Base-by-base conservation (phyloP, 345 rosid species). In the Eucalyptus viminalis region DNA sequence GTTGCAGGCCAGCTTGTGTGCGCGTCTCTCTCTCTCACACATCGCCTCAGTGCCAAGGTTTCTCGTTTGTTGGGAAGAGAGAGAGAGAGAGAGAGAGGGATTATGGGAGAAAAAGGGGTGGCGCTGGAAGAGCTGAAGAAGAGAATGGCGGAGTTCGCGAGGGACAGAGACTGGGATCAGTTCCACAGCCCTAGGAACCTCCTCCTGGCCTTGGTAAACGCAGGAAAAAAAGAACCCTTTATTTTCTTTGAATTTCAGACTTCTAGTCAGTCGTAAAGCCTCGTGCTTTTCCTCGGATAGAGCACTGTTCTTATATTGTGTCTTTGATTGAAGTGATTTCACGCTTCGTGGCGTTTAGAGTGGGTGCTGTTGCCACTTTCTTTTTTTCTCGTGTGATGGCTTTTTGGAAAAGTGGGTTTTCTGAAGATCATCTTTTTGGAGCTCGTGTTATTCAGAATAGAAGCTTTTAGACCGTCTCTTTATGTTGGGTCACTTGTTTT, bases 161-260 rank as follows among this genome's bases (percentile, higher is more conserved):
- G 92, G 89, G 98, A 96, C 92, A 93, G 98, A 89, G 93, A 95
- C 89, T 97, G 99, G 99, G 99, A 97, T 88, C 94, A 94, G 91
- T 97, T 91, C 91, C 99, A 97, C 72, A 97, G 97, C 93, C 99
- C 99, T 17, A 94, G 99, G 87, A 97, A 97, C 88, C 97, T 97
- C 65, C 98, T 97, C 65, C 89, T 97, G 87, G 98, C 98, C 49
- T 88, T 97, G 97, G 99, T 97, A 96, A 24, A 29, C 81, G 9
- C 43, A 76, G 29, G 85, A 40, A 76, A 21, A 21, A 37, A 40
- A 40, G 9, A 76, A 76, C 47, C 85, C 85, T 40, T 43, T 56
- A 24, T 62, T 40, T 76, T 21, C 47, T 22, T 22, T 76, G 85
- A 76, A 76, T 40, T 40, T 40, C 15, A 40, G 43, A 53, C 29